Evolutionary conservation across 495 filamentous ascomycete genomes (phyloP).

Genomic region (Tetracladium setigerum): DNA sequence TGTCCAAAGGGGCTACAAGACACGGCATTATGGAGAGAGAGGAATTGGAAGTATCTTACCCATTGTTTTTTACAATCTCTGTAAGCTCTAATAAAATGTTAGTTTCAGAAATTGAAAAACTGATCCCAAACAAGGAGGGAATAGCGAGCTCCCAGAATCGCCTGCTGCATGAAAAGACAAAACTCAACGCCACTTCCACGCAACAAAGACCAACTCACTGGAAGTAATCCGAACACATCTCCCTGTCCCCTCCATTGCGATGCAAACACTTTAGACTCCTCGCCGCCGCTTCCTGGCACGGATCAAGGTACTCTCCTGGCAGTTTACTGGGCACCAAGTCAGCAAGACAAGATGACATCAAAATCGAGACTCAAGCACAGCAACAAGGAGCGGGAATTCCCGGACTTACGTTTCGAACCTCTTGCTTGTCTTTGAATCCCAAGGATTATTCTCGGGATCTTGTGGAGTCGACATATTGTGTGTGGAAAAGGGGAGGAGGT

Average conservation of each 20-base stretch:
- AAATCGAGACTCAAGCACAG: neutral
- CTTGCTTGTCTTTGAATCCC: conserved; percentile 32
- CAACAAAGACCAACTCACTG: conserved; percentile 51
- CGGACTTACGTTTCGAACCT: conserved; percentile 35
- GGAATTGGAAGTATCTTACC: conserved; percentile 43
- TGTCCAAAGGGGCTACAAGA: too few relatives aligned
- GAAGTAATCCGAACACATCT: conserved; percentile 91
- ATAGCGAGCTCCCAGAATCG: neutral
- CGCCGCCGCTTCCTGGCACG: conserved; percentile 89
- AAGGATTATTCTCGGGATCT: conserved; percentile 20
- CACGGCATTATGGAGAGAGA: too few relatives aligned
- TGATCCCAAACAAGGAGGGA: neutral
- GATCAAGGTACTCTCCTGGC: conserved; percentile 82
- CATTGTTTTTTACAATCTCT: conserved; percentile 91
- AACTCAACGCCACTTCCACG: neutral
- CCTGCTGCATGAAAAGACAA: neutral
- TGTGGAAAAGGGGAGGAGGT: neutral
- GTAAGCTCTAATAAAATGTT: conserved; percentile 57
- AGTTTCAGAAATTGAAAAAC: neutral
- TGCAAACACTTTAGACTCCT: conserved; percentile 79
- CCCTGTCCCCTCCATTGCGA: conserved; percentile 73
- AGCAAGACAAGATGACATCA: neutral
- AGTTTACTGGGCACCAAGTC: conserved; percentile 52
- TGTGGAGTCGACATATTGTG: neutral
- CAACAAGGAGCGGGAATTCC: neutral